Evolutionary conservation across 2,329 filamentous ascomycete genomes (phyloP).

Genomic region (Clarireedia homoeocarpa): DNA sequence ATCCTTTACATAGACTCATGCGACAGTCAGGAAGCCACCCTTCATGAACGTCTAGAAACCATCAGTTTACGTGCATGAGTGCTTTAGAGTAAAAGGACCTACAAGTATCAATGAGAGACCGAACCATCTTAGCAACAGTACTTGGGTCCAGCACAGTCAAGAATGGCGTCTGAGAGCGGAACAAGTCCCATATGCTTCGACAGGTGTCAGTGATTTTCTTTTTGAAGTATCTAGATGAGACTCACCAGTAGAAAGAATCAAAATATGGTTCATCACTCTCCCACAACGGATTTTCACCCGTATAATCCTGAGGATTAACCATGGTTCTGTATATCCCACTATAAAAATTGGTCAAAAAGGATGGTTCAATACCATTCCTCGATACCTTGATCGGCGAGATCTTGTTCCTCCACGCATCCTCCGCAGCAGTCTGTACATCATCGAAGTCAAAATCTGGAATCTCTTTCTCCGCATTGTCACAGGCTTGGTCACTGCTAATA

Average conservation of each 20-base stretch:
- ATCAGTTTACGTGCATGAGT: not conserved
- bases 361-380: slow-evolving; percentile 40
- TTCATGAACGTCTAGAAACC: slow-evolving; percentile 35
- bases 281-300: slow-evolving; percentile 65
- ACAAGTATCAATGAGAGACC: slow-evolving; percentile 68
- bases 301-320: slow-evolving; percentile 67
- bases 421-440: slow-evolving; percentile 42
- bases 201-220: not conserved
- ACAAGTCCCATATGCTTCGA: slow-evolving; percentile 62
- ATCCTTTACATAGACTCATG: slow-evolving; percentile 69
- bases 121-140: slow-evolving; percentile 56
- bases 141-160: slow-evolving; percentile 60
- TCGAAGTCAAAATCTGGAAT: slow-evolving; percentile 61
- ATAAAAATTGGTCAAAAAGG: slow-evolving; percentile 57
- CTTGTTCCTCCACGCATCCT: slow-evolving; percentile 52
- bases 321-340: slow-evolving; percentile 62
- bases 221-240: not conserved
- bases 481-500: slow-evolving; percentile 58
- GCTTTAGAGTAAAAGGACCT: slow-evolving; percentile 19
- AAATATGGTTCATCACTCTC: slow-evolving; percentile 61
- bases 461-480: slow-evolving; percentile 57
- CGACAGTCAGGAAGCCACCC: slow-evolving; percentile 34
- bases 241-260: slow-evolving; percentile 57
- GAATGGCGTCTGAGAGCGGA: slow-evolving; percentile 61
- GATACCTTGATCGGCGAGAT: slow-evolving; percentile 50